phyloP scores from a whole-genome alignment of 2,329 filamentous ascomycete species.

The Colletotrichum sp. region DNA sequence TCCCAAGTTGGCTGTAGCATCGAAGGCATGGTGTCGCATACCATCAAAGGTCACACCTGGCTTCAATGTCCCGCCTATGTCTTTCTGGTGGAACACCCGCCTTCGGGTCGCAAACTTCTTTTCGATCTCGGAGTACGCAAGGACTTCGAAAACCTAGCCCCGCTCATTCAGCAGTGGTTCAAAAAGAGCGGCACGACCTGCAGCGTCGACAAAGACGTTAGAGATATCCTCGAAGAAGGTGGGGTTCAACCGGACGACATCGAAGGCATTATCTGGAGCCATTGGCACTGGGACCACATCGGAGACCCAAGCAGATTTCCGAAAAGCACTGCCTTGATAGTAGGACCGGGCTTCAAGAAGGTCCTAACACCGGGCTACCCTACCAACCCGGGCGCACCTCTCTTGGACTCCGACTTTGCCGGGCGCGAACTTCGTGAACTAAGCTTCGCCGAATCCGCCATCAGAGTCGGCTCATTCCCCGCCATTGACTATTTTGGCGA shows the following conservation, averaged over 20 bases:
- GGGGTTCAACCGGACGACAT: fast-evolving
- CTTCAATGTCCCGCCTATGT: not conserved
- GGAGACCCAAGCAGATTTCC: not conserved
- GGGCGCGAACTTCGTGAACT: not conserved
- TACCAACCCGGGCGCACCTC: not conserved
- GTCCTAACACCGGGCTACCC: not conserved
- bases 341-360: not conserved
- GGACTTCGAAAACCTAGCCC: not conserved
- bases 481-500: not conserved
- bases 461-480: not conserved
- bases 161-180: not conserved
- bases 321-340: not conserved
- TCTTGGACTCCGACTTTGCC: not conserved
- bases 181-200: not conserved
- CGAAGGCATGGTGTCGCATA: not conserved
- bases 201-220: not conserved
- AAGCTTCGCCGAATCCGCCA: not conserved
- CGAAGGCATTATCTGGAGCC: not conserved
- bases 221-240: not conserved
- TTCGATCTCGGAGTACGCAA: not conserved
- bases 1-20: not conserved
- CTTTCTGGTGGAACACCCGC: not conserved
- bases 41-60: not conserved
- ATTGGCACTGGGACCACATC: not conserved
- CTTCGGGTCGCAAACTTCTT: not conserved